Base-by-base conservation (phyloP, 2,329 filamentous ascomycete species). In the Hysterium pulicare region DNA sequence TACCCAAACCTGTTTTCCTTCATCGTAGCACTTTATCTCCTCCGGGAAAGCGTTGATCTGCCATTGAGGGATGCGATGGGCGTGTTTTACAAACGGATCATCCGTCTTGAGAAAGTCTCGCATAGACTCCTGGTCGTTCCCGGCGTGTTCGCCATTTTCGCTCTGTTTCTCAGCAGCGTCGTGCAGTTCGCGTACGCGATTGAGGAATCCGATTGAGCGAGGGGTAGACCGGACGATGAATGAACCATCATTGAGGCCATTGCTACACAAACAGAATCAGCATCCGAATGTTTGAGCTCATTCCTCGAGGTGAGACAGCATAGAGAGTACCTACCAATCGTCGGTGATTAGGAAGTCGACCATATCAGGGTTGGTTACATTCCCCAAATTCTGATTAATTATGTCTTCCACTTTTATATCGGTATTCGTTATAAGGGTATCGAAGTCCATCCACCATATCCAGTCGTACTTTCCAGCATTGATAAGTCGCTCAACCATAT, bases 391-490 rank as follows among this genome's bases (percentile, higher is more conserved):
- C 13, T 67, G 59, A 9, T 58, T 44, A 31, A 71, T 63, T 36
- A 71, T 57, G 34, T 67, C 57, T 7, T 57, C 50, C 20, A 71
- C 34, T 33, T 57, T 59, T 44, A 64, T 61, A 4, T 57, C 51
- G 13, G 64, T 67, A 39, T 70, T 68, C 11, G 64, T 71, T 46
- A 71, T 61, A 13, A 71, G 49, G 1, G 66, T 68, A 46, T 71
- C 67, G 33, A 67, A 68, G 47, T 71, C 67, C 8, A 70, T 47
- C 65, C 66, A 70, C 68, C 68, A 71, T 16, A 71, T 58, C 68
- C 68, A 71, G 41, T 70, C 64, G 43, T 64, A 63, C 44, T 59
- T 61, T 31, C 49, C 48, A 5, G 53, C 47, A 23, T 61, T 59
- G 47, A 67, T 56, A 13, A 66, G 47, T n/a, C 57, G 55, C 42